A percentile compares a stretch with the other conserved stretches of the same genome.
phyloP scores from a whole-genome alignment of 1,139 yeast genomes.

The Geotrichum bryndzae region DNA sequence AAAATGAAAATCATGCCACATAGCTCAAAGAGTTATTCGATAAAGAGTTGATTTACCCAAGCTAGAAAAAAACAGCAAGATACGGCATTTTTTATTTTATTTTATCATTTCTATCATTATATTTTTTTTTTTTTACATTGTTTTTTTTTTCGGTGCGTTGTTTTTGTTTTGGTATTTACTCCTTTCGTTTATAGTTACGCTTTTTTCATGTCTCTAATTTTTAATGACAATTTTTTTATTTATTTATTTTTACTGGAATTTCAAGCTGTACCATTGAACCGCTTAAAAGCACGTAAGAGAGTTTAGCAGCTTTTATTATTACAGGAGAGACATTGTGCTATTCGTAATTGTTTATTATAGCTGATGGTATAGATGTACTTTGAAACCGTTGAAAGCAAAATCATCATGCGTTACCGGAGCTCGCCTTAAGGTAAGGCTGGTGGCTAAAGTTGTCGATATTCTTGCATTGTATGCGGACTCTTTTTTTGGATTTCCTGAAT shows the following conservation, averaged over 20 bases:
- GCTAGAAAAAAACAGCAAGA: not conserved
- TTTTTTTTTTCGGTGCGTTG: not conserved
- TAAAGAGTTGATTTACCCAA: not conserved
- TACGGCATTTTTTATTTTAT: not conserved
- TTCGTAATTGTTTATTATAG: too few species aligned
- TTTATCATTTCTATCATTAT: not conserved
- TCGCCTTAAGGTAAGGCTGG: too few species aligned
- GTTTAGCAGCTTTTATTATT: too few species aligned
- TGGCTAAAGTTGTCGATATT: too few species aligned
- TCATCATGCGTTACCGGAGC: too few species aligned
- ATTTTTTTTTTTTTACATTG: too few species aligned
- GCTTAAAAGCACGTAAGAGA: too few species aligned
- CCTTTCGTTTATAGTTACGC: not conserved
- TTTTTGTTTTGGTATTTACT: not conserved
- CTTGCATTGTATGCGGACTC: too few species aligned
- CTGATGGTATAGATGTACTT: too few species aligned
- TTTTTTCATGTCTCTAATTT: not conserved
- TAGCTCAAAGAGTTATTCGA: not conserved
- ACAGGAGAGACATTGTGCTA: too few species aligned
- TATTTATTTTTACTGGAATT: not conserved
- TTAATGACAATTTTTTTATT: not conserved
- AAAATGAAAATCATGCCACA: not conserved
- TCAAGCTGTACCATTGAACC: not conserved
- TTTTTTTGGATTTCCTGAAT: too few species aligned
- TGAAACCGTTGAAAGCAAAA: too few species aligned